A percentile compares a stretch with the other conserved stretches of the same genome.
Evolutionary conservation across 768 basidiomycete genomes (phyloP).

Genomic region (Trametes cubensis): DNA sequence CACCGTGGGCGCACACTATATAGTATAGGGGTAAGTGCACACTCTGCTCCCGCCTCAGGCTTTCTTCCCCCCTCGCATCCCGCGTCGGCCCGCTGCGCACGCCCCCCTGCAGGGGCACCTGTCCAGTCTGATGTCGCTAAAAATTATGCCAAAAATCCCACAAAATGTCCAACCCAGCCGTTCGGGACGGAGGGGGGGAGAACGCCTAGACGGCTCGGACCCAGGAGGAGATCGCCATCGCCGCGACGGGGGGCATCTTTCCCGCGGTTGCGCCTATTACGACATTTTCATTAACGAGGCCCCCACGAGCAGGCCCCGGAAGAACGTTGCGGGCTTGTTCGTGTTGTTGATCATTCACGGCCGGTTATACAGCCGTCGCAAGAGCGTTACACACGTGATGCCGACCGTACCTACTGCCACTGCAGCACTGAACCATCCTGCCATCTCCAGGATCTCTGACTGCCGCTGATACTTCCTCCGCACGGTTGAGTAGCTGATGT

Average conservation of each 20-base stretch:
- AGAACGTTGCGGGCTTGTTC: background rate
- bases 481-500: constrained; percentile 87
- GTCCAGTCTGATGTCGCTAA: constrained; percentile 13
- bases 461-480: constrained; percentile 72
- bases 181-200: constrained; percentile 6
- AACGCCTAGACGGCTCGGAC: background rate
- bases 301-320: constrained; percentile 5
- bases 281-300: constrained; percentile 27
- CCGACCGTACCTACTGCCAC: constrained; percentile 47
- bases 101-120: constrained; percentile 13
- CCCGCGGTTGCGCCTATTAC: constrained; percentile 24
- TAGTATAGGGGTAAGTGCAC: constrained; percentile 2
- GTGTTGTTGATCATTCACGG: constrained; percentile 17
- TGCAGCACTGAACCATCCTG: constrained; percentile 52
- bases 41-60: constrained; percentile 15
- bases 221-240: constrained; percentile 22
- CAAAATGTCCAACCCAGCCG: constrained; percentile 28
- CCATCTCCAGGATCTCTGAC: constrained; percentile 55
- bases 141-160: constrained; percentile 31
- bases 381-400: constrained; percentile 39
- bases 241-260: constrained; percentile 14
- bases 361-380: constrained; percentile 28
- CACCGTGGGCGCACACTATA: constrained; percentile 15
- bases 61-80: background rate
- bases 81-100: constrained; percentile 17